phyloP scores from a whole-genome alignment of 2,329 filamentous ascomycete genomes.

The Knufia petricola region DNA sequence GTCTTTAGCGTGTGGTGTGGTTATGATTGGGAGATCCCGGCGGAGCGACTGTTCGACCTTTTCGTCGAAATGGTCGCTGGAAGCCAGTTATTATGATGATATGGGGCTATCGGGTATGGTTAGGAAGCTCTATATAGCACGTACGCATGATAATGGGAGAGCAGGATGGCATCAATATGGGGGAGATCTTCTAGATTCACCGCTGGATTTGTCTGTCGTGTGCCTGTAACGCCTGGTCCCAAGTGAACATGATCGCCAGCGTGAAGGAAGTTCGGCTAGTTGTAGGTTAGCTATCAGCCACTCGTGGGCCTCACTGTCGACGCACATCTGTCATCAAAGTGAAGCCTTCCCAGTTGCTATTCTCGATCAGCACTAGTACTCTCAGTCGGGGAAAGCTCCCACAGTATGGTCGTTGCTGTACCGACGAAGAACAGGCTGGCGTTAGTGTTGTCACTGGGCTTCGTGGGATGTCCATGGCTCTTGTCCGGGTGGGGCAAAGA shows the following conservation, averaged over 20 bases:
- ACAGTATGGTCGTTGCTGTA: slow-evolving; percentile 33
- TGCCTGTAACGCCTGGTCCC: slow-evolving; percentile 51
- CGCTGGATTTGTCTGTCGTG: slow-evolving; percentile 48
- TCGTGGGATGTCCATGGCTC: slow-evolving; percentile 35
- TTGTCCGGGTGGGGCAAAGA: slow-evolving; percentile 36
- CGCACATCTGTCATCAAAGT: slow-evolving; percentile 32
- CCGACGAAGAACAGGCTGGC: slow-evolving; percentile 33
- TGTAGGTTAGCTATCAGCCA: background rate
- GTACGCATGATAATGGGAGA: slow-evolving; percentile 55
- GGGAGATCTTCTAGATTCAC: slow-evolving; percentile 52
- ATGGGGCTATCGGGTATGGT: slow-evolving; percentile 19
- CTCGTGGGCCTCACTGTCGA: slow-evolving; percentile 4
- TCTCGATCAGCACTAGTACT: too few species aligned
- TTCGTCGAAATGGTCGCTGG: slow-evolving; percentile 44
- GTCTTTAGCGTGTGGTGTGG: slow-evolving; percentile 50
- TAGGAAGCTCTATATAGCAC: background rate
- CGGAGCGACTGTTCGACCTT: slow-evolving; percentile 43
- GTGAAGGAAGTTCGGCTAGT: slow-evolving; percentile 52
- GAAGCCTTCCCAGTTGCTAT: slow-evolving; percentile 28
- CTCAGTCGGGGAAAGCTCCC: background rate
- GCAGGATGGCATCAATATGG: slow-evolving; percentile 48
- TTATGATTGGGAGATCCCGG: slow-evolving; percentile 52
- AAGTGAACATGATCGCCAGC: slow-evolving; percentile 57
- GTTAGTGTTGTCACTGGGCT: slow-evolving; percentile 25
- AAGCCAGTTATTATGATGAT: background rate